Evolutionary conservation across 176 grass and related monocot species (phyloP), one percentile per base, ranked within the genome.

Genomic region (Avena insularis): DNA sequence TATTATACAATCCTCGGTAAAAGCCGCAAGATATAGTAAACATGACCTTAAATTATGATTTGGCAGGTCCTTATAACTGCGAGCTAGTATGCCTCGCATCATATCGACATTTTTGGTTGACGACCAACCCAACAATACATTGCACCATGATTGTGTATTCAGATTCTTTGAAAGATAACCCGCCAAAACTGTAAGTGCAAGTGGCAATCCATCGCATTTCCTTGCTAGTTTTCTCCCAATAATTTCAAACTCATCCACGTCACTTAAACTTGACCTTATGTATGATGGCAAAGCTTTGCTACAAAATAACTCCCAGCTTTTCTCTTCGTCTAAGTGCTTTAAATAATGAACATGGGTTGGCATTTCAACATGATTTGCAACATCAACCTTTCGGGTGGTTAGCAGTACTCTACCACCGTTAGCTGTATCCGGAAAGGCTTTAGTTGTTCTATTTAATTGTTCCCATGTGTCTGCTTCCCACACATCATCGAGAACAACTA

Each of bases 221-320:
- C 23, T 65, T 31, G 62, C 62, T 5, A 65, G 11, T 2, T 16
- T 6, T 67, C 63, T 67, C 13, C 63, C 63, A 0, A 67, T 13
- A 31, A 8, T 10, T 60, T 60, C 57, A 60, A 60, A 60, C 57
- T 60, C 57, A 60, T 21, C 20, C 57, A 60, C 20, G 20, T 60
- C 57, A 60, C 57, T 0, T 2, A 60, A 10, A n/a, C 9, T 9
- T 10, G 20, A 60, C 20, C 57, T 60, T 60, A 8, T 21, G 6
- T 60, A 21, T 60, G 57, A 6, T 60, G 57, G 57, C 8, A 60
- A 60, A 60, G 20, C 6, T 60, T 67, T 70, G 11, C 35, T 82
- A 49, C 19, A 0, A 68, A 82, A 68, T 1, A 82, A 31, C 6
- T 82, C 60, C 79, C 79, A 82, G 23, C 79, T 82, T 64, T 51